Percentiles rank a stretch among this genome's conserved stretches.
Conservation (phyloP, 108 stramenopile species). For the Skeletonema potamos region DNA sequence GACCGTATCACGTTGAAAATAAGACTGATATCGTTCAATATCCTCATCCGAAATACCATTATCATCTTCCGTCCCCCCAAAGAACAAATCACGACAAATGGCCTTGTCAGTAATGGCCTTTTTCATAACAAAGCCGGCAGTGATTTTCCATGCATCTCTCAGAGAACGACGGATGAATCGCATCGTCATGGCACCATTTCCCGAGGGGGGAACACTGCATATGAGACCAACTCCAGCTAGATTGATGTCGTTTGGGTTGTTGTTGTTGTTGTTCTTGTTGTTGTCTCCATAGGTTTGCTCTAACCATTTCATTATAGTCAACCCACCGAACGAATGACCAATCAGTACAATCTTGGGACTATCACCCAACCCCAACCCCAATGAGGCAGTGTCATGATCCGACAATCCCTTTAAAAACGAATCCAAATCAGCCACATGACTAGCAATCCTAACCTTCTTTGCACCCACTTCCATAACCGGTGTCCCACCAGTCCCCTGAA, state of each 20-base stretch:
- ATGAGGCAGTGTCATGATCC: not conserved
- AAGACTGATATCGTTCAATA: conserved; percentile 38
- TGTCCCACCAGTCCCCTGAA: conserved; percentile 55
- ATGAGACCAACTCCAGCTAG: conserved; percentile 64
- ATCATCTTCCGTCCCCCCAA: conserved; percentile 35
- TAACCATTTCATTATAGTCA: conserved; percentile 52
- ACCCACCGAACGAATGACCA: conserved; percentile 50
- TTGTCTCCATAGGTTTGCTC: conserved; percentile 30
- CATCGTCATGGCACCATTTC: conserved; percentile 72
- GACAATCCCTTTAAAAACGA: conserved; percentile 32
- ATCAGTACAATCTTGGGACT: conserved; percentile 33
- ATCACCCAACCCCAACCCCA: conserved; percentile 29
- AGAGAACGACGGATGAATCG: conserved; percentile 43
- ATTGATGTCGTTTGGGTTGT: conserved; percentile 8
- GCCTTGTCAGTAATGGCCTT: conserved; percentile 34
- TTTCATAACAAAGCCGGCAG: conserved; percentile 51
- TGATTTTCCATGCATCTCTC: conserved; percentile 47
- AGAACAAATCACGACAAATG: conserved; percentile 49
- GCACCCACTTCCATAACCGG: conserved; percentile 35
- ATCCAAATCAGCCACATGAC: conserved; percentile 46
- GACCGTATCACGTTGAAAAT: conserved; percentile 45
- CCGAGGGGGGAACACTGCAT: conserved; percentile 85
- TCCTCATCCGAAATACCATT: conserved; percentile 61
- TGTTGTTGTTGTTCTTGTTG: not conserved
- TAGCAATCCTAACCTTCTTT: conserved; percentile 37